Conservation (phyloP, 2,329 filamentous ascomycete genomes). For the Colletotrichum chlorophyti region DNA sequence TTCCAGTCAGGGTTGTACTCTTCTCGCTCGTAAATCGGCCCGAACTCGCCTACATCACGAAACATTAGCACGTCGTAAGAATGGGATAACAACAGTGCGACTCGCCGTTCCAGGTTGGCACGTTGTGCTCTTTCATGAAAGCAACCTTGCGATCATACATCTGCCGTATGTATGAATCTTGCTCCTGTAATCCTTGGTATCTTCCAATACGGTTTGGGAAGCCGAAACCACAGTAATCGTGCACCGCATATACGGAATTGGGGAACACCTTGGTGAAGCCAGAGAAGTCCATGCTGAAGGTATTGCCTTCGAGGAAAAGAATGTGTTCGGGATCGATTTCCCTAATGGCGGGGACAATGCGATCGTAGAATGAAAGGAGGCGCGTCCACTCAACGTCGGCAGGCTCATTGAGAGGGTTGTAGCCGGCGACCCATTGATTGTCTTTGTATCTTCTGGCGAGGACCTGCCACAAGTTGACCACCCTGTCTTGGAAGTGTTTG, state of each 20-base stretch:
- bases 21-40: slow-evolving; percentile 46
- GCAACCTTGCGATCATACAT: slow-evolving; percentile 45
- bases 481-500: slow-evolving; percentile 53
- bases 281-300: slow-evolving; percentile 50
- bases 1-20: slow-evolving; percentile 39
- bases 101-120: slow-evolving; percentile 53
- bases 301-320: slow-evolving; percentile 50
- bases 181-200: slow-evolving; percentile 46
- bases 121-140: slow-evolving; percentile 45
- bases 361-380: slow-evolving; percentile 44
- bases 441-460: slow-evolving; percentile 48
- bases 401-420: slow-evolving; percentile 40
- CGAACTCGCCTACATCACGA: slow-evolving; percentile 33
- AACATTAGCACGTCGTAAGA: too few species aligned
- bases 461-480: slow-evolving; percentile 50
- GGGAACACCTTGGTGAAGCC: slow-evolving; percentile 37
- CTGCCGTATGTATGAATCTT: slow-evolving; percentile 39
- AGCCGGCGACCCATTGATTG: slow-evolving; percentile 49
- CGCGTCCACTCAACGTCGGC: slow-evolving; percentile 36
- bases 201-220: slow-evolving; percentile 42
- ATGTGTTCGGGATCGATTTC: slow-evolving; percentile 50
- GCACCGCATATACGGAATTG: slow-evolving; percentile 53
- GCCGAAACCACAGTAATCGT: slow-evolving; percentile 54
- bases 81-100: slow-evolving; percentile 33
- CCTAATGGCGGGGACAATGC: slow-evolving; percentile 42